Evolutionary conservation across 352 stramenopile species (phyloP).

Genomic region (Globisporangium emineosum): DNA sequence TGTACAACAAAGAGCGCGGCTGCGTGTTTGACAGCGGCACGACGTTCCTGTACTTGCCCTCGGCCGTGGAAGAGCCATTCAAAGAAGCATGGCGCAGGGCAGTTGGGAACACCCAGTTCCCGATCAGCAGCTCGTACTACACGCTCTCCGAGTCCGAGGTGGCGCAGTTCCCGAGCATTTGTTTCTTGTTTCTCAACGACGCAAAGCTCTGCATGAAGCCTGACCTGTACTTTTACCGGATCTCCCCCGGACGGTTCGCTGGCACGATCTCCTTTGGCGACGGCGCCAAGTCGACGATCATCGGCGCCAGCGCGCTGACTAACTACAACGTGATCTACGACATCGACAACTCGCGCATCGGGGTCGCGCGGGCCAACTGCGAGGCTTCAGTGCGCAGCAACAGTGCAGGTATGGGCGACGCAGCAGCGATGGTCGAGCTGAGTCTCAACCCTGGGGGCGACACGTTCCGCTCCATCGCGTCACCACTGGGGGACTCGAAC

Average conservation of each 20-base stretch:
- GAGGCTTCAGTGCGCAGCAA: conserved; percentile 18
- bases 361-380: conserved; percentile 56
- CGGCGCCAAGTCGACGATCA: conserved; percentile 59
- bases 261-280: conserved; percentile 72
- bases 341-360: conserved; percentile 65
- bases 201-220: conserved; percentile 52
- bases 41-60: conserved; percentile 76
- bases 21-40: conserved; percentile 81
- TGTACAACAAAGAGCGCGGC: conserved; percentile 63
- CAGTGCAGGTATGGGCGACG: neutral
- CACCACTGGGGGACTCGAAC: conserved; percentile 27
- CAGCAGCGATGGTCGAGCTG: conserved; percentile 35
- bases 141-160: conserved; percentile 28
- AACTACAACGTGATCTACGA: conserved; percentile 83
- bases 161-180: conserved; percentile 44
- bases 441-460: conserved; percentile 59
- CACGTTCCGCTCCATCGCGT: conserved; percentile 31
- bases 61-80: conserved; percentile 33
- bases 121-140: conserved; percentile 49
- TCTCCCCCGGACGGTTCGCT: conserved; percentile 36
- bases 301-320: conserved; percentile 61
- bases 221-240: conserved; percentile 46
- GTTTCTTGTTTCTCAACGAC: conserved; percentile 66
- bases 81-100: conserved; percentile 43
- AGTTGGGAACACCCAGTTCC: conserved; percentile 34